phyloP scores from a whole-genome alignment of 169 alveolate species.

The Eimeria mitis region DNA sequence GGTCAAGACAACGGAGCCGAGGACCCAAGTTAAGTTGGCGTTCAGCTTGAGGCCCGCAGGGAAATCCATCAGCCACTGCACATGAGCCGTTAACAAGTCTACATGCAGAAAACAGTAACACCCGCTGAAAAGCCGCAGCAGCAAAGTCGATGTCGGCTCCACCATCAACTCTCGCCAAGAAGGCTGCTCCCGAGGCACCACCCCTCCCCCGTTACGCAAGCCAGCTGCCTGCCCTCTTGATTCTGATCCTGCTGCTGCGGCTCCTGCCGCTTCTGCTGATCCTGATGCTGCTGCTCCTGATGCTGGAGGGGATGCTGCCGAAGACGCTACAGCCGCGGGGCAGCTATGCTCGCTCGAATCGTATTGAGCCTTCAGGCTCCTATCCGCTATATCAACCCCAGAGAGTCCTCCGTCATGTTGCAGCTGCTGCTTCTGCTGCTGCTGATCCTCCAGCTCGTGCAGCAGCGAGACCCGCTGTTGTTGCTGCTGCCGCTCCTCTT shows the following conservation, averaged over 20 bases:
- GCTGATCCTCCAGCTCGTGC: constrained; percentile 17
- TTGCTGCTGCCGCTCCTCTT: constrained; percentile 17
- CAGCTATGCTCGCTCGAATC: background rate
- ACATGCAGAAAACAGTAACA: constrained; percentile 73
- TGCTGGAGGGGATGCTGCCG: background rate
- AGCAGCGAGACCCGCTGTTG: constrained; percentile 22
- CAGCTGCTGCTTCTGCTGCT: background rate
- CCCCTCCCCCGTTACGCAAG: background rate
- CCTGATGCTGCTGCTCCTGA: background rate
- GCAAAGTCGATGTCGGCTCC: constrained; percentile 50
- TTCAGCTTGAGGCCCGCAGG: constrained; percentile 82
- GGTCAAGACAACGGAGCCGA: constrained; percentile 74
- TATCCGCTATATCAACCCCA: background rate
- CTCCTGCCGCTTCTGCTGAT: background rate
- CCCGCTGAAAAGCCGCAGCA: constrained; percentile 69
- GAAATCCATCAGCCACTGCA: constrained; percentile 81
- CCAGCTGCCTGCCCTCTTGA: background rate
- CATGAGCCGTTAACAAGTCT: constrained; percentile 51
- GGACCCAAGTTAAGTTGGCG: constrained; percentile 57
- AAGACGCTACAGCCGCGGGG: background rate
- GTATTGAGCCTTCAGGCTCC: background rate
- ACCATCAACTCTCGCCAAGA: constrained; percentile 40
- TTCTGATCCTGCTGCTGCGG: background rate
- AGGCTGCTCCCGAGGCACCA: constrained; percentile 3
- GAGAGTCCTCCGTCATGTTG: background rate